phyloP scores from a whole-genome alignment of 345 rosid species.

The Salix dunnii region DNA sequence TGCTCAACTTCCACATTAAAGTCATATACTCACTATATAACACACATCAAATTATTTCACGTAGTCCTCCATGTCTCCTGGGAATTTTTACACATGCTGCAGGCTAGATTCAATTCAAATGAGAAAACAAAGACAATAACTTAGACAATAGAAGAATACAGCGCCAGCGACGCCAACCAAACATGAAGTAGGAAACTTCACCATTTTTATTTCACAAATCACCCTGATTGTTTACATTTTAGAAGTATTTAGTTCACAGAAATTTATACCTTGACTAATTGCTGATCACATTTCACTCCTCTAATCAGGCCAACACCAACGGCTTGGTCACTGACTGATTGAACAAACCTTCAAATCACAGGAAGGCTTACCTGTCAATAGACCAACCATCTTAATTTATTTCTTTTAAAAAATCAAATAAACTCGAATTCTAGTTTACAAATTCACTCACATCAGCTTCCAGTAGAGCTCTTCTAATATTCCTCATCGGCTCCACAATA shows the following conservation, averaged over 20 bases:
- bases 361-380: slow-evolving; percentile 88
- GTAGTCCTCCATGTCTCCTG: background rate
- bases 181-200: too few species aligned
- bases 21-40: background rate
- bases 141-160: too few species aligned
- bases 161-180: too few species aligned
- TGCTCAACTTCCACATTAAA: background rate
- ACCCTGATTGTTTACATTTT: too few species aligned
- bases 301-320: too few species aligned
- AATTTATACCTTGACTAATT: too few species aligned
- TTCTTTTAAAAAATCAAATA: background rate
- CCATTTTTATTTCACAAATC: too few species aligned
- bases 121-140: too few species aligned
- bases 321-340: slow-evolving; percentile 81
- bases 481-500: slow-evolving; percentile 89
- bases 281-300: too few species aligned
- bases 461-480: slow-evolving; percentile 89
- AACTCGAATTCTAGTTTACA: background rate
- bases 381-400: slow-evolving; percentile 11
- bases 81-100: background rate
- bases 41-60: background rate
- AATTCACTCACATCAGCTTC: slow-evolving; percentile 90
- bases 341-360: slow-evolving; percentile 91
- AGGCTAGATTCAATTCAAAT: background rate
- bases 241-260: too few species aligned